Percentiles rank a stretch among this genome's conserved stretches.
These are phyloP conservation scores for Aspergillus sp. DNA, from an alignment of 2,329 filamentous ascomycete genomes.

Conservation along the genomic window DNA sequence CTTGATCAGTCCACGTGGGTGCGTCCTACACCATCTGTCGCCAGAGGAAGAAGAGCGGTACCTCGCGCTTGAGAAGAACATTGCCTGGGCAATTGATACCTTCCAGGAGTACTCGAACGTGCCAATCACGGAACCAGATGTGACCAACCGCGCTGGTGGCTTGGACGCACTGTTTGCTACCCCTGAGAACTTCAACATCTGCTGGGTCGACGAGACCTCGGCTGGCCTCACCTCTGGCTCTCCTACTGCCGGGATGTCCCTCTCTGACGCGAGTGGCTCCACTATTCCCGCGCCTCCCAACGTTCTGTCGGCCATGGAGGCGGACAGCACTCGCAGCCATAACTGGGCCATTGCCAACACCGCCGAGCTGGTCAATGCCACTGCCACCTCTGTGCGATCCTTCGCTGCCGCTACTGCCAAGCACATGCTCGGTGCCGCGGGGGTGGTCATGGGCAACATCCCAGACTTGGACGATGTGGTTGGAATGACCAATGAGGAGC, in stretches of 20 bases:
- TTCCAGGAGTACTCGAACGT: slow-evolving; percentile 42
- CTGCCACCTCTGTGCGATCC: slow-evolving; percentile 37
- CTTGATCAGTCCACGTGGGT: slow-evolving; percentile 49
- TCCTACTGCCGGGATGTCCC: slow-evolving; percentile 23
- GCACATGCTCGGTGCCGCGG: slow-evolving; percentile 39
- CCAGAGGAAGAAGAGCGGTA: slow-evolving; percentile 50
- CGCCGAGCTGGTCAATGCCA: slow-evolving; percentile 38
- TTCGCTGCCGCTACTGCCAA: slow-evolving; percentile 40
- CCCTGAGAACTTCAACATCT: slow-evolving; percentile 48
- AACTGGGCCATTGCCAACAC: slow-evolving; percentile 41
- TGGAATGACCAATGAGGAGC: slow-evolving; percentile 44
- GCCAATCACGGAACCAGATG: slow-evolving; percentile 41
- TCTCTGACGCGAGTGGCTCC: slow-evolving; percentile 26
- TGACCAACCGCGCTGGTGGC: slow-evolving; percentile 47
- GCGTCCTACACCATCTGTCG: slow-evolving; percentile 47
- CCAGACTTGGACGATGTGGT: slow-evolving; percentile 44
- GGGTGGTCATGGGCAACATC: slow-evolving; percentile 33
- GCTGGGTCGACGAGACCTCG: slow-evolving; percentile 45
- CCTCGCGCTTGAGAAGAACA: slow-evolving; percentile 46
- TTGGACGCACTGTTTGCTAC: slow-evolving; percentile 48
- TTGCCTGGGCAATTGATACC: slow-evolving; percentile 32
- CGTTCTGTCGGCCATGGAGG: slow-evolving; percentile 42
- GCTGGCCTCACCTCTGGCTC: slow-evolving; percentile 29
- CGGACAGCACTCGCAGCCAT: slow-evolving; percentile 40
- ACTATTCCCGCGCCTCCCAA: slow-evolving; percentile 34